These are phyloP conservation scores for Tolypocladium tundrense DNA, from an alignment of 2,329 filamentous ascomycete species.

Conservation along the genomic window DNA sequence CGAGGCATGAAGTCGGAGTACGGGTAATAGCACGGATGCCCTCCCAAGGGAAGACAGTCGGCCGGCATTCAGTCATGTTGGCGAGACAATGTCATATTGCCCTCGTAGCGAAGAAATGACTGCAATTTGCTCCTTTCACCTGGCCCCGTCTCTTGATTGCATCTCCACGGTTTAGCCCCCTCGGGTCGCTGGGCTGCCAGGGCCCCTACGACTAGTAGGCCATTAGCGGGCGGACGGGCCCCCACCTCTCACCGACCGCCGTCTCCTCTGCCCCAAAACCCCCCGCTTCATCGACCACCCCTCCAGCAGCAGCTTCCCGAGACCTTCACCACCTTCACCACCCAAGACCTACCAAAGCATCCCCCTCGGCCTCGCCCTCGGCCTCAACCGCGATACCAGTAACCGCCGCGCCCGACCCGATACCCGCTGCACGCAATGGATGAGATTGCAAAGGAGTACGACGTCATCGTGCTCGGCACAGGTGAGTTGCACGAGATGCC, in stretches of 20 bases:
- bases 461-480: constrained; percentile 96
- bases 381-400: constrained; percentile 6
- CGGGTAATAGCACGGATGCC: no score
- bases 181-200: background rate
- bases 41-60: no score
- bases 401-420: constrained; percentile 2
- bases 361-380: background rate
- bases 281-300: constrained; percentile 17
- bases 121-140: background rate
- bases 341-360: background rate
- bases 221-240: background rate
- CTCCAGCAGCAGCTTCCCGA: background rate
- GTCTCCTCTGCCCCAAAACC: constrained; percentile 12
- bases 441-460: constrained; percentile 96
- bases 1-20: background rate
- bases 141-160: background rate
- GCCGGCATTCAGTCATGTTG: background rate
- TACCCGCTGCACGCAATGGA: constrained; percentile 56
- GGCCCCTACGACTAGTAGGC: background rate
- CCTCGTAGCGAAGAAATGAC: background rate
- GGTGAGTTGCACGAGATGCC: constrained; percentile 44
- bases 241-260: constrained; percentile 15
- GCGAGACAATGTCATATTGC: background rate
- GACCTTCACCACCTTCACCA: background rate
- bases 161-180: background rate